These are phyloP conservation scores for Penicillium paradoxum DNA, from an alignment of 495 filamentous ascomycete species.

Conservation along the genomic window DNA sequence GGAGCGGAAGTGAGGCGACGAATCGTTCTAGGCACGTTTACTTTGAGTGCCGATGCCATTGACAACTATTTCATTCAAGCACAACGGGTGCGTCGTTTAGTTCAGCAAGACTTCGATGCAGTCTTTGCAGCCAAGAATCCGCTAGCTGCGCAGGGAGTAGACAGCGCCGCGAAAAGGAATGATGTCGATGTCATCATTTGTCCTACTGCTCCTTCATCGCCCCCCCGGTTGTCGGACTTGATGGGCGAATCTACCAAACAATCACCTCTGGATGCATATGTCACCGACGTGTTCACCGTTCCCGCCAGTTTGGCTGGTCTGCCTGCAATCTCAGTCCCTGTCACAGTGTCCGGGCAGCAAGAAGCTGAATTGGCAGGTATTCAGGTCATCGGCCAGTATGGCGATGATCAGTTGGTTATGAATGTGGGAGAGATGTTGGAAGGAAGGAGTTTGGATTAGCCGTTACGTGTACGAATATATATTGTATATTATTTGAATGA, in stretches of 20 bases:
- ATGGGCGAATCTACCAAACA: constrained; percentile 24
- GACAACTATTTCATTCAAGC: constrained; percentile 97
- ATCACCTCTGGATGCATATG: constrained; percentile 58
- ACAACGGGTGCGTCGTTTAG: constrained; percentile 77
- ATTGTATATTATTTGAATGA: not conserved
- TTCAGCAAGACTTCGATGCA: constrained; percentile 77
- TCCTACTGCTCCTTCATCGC: constrained; percentile 75
- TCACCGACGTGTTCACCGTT: constrained; percentile 93
- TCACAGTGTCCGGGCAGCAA: constrained; percentile 30
- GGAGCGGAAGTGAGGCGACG: constrained; percentile 80
- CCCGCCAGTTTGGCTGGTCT: constrained; percentile 90
- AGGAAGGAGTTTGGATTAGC: constrained; percentile 12
- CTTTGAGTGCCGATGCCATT: constrained; percentile 81
- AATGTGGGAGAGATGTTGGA: constrained; percentile 38
- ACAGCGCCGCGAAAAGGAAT: constrained; percentile 23
- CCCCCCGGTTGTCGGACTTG: constrained; percentile 59
- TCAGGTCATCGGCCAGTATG: constrained; percentile 88
- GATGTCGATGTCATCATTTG: constrained; percentile 81
- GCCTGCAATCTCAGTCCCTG: constrained; percentile 81
- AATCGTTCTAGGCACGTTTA: constrained; percentile 87
- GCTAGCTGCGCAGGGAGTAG: constrained; percentile 40
- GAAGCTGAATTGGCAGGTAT: constrained; percentile 57
- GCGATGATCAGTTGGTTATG: constrained; percentile 64
- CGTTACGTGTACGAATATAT: not conserved
- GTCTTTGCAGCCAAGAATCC: constrained; percentile 67